Evolutionary conservation across 768 basidiomycete genomes (phyloP).

Genomic region (Termitomyces sp.): DNA sequence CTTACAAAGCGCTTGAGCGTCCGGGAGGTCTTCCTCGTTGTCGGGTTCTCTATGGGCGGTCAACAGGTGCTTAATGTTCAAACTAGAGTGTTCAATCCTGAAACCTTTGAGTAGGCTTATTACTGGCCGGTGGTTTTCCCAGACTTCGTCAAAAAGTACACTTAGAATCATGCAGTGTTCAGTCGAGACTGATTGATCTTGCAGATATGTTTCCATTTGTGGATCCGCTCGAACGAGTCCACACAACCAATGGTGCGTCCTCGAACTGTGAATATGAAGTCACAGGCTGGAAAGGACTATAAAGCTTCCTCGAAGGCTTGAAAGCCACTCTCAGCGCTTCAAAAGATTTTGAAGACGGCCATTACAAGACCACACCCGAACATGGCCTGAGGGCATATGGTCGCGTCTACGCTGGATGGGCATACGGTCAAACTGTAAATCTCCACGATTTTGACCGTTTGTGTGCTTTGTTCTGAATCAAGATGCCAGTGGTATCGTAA

Average conservation of each 20-base stretch:
- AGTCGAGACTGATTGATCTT: not conserved
- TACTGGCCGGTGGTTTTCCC: slow-evolving; percentile 54
- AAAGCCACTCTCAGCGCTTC: slow-evolving; percentile 49
- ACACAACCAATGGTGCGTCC: slow-evolving; percentile 44
- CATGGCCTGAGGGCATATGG: slow-evolving; percentile 50
- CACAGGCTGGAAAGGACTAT: not conserved
- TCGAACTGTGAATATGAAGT: not conserved
- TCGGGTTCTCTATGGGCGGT: slow-evolving; percentile 59
- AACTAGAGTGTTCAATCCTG: not conserved
- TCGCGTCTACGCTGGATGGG: slow-evolving; percentile 52
- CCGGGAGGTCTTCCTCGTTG: slow-evolving; percentile 36
- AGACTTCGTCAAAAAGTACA: slow-evolving; percentile 43
- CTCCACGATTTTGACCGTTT: not conserved
- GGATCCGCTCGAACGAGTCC: slow-evolving; percentile 51
- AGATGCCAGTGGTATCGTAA: slow-evolving; percentile 47
- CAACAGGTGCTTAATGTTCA: slow-evolving; percentile 29
- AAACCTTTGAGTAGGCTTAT: slow-evolving; percentile 32
- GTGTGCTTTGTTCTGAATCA: not conserved
- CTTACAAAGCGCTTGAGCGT: slow-evolving; percentile 41
- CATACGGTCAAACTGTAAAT: slow-evolving; percentile 48
- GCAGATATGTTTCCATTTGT: slow-evolving; percentile 46
- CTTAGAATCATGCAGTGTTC: not conserved
- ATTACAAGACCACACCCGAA: slow-evolving; percentile 42
- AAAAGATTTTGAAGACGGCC: slow-evolving; percentile 48
- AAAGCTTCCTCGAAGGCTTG: slow-evolving; percentile 53